These are phyloP conservation scores for Brachypodium distachyon DNA, from an alignment of 202 grass and related monocot genomes.

Conservation along the genomic window DNA sequence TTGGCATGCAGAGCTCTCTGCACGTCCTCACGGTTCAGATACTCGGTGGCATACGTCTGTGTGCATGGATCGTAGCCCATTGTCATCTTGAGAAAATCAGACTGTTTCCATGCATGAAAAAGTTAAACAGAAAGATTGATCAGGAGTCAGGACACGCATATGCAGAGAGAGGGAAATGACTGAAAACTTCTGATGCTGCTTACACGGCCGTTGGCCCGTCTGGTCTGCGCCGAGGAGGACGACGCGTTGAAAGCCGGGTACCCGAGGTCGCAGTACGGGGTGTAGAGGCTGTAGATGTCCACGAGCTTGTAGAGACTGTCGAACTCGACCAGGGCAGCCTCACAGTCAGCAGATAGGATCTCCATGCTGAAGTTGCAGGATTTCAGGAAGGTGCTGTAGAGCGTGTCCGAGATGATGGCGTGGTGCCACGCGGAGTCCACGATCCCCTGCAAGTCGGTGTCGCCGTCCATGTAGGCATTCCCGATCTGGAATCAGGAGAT, in stretches of 20 bases:
- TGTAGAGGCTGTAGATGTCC: conserved; percentile 49
- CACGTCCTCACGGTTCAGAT: conserved; percentile 43
- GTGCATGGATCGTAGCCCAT: conserved; percentile 39
- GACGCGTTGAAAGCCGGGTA: conserved; percentile 20
- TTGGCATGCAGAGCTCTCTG: conserved; percentile 38
- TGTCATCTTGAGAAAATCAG: conserved; percentile 9
- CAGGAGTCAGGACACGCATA: not conserved
- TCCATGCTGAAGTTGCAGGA: conserved; percentile 32
- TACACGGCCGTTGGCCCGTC: conserved; percentile 6
- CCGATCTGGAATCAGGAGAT: conserved; percentile 16
- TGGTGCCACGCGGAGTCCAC: conserved; percentile 41
- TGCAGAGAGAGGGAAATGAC: not conserved
- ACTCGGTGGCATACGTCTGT: conserved; percentile 16
- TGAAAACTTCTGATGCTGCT: not conserved
- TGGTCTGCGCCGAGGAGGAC: not conserved
- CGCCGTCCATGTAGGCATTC: conserved; percentile 37
- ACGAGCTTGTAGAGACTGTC: conserved; percentile 20
- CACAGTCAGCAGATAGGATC: not conserved
- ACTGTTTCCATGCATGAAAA: not conserved
- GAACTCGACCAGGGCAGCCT: not conserved
- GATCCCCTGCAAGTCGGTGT: conserved; percentile 23
- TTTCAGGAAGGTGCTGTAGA: conserved; percentile 19
- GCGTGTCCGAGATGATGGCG: conserved; percentile 36
- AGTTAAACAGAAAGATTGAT: not conserved
- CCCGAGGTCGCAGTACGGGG: conserved; percentile 2